These are phyloP conservation scores for Picea abies DNA, from an alignment of 83 land plant genomes.

Conservation along the genomic window DNA sequence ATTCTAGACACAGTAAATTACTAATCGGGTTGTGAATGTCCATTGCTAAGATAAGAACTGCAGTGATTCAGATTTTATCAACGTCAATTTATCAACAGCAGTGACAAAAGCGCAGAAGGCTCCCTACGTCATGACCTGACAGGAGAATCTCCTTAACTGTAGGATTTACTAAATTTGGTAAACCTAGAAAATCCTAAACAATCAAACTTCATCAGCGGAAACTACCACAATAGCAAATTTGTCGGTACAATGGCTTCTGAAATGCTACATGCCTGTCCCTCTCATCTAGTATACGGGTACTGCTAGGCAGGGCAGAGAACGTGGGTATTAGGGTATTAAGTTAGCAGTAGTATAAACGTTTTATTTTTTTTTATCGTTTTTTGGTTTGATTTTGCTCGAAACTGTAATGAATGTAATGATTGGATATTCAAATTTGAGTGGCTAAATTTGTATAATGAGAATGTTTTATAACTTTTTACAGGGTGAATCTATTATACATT, in stretches of 20 bases:
- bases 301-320: neutral
- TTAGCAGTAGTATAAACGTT: no score
- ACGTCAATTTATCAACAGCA: no score
- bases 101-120: neutral
- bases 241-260: neutral
- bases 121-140: constrained; percentile 12
- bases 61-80: neutral
- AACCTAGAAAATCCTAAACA: neutral
- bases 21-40: neutral
- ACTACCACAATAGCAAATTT: neutral
- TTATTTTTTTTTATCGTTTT: no score
- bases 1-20: neutral
- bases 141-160: constrained; percentile 9
- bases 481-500: no score
- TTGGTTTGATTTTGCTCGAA: no score
- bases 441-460: no score
- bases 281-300: neutral
- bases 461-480: no score
- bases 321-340: no score
- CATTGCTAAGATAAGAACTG: neutral
- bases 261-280: neutral
- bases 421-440: no score
- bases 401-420: no score
- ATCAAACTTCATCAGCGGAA: neutral
- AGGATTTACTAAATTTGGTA: neutral